Base-by-base conservation (phyloP, 2,329 filamentous ascomycete species). In the Parastagonospora avenae region DNA sequence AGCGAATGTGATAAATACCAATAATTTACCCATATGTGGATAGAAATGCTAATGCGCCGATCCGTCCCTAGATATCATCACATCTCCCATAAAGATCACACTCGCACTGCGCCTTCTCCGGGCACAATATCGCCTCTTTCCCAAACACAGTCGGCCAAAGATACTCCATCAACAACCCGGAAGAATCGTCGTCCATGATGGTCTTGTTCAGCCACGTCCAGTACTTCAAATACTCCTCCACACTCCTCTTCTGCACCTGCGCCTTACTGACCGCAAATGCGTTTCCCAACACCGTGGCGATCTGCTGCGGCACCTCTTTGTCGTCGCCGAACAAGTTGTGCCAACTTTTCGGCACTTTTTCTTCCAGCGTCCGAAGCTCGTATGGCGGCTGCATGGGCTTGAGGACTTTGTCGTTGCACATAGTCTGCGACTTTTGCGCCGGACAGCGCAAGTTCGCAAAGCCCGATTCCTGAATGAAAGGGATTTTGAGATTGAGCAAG, bases 221-320 rank as follows among this genome's bases (percentile, higher is more conserved):
- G 15, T 50, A 60, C 35, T 58, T 48, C 49, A 61, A 52, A 42
- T 74, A 75, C 28, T 73, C 68, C 5, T 54, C 51, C 41, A 68
- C 58, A 15, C 61, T 53, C 19, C 64, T 42, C 48, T 57, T 57
- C 45, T 55, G 48, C 4, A 75, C 56, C 50, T 71, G 65, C 16
- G 52, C 55, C 24, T 47, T 59, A 12, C 57, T 64, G 2, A 74
- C 72, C 8, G 64, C 73, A 48, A 75, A 75, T 39, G 70, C 66
- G 2, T 62, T 62, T 42, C 71, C 81, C 53, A 79, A 81, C 8
- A 75, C 73, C 2, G 74, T 72, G 1, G 74, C 79, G 12, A 83
- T 71, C 15, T 68, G 59, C 11, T 75, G 63, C 0, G 79, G 80
- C 2, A 74, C 59, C 4, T 50, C 38, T 0, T 46, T 46, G 11